Percentiles rank a stretch among this genome's conserved stretches.
Conservation (phyloP, 768 basidiomycete species). For the Lentinula raphanica region DNA sequence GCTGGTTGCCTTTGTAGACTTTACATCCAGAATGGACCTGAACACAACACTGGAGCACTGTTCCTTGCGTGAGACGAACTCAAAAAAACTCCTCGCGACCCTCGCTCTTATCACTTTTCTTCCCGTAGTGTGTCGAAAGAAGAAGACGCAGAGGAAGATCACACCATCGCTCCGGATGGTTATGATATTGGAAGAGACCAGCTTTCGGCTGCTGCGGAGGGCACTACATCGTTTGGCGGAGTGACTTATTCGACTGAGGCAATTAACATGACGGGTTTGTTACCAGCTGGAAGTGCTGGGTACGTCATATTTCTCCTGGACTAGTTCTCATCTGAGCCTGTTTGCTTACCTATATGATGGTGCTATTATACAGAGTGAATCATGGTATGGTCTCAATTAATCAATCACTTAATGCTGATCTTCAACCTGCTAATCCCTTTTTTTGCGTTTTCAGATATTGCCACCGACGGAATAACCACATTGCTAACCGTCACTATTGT, state of each 20-base stretch:
- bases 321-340: too few relatives aligned
- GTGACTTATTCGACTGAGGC: slow-evolving; percentile 30
- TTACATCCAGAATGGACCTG: slow-evolving; percentile 33
- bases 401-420: not conserved
- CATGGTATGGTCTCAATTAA: not conserved
- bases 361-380: not conserved
- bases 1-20: not conserved
- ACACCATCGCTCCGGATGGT: slow-evolving; percentile 41
- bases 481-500: slow-evolving; percentile 36
- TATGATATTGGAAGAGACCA: slow-evolving; percentile 36
- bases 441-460: slow-evolving; percentile 28
- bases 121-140: not conserved
- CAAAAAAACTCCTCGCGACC: slow-evolving; percentile 1
- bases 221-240: slow-evolving; percentile 22
- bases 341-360: too few relatives aligned
- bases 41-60: slow-evolving; percentile 41
- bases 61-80: slow-evolving; percentile 49
- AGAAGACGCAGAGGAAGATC: slow-evolving; percentile 29
- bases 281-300: slow-evolving; percentile 31
- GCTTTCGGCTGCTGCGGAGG: not conserved
- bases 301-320: slow-evolving; percentile 20
- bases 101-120: not conserved
- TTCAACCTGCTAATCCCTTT: not conserved
- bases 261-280: slow-evolving; percentile 33
- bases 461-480: slow-evolving; percentile 38